Percentiles rank a stretch among this genome's conserved stretches.
These are phyloP conservation scores for Pelargonium myrrhifolium DNA, from an alignment of 441 rosid species.

Conservation along the genomic window DNA sequence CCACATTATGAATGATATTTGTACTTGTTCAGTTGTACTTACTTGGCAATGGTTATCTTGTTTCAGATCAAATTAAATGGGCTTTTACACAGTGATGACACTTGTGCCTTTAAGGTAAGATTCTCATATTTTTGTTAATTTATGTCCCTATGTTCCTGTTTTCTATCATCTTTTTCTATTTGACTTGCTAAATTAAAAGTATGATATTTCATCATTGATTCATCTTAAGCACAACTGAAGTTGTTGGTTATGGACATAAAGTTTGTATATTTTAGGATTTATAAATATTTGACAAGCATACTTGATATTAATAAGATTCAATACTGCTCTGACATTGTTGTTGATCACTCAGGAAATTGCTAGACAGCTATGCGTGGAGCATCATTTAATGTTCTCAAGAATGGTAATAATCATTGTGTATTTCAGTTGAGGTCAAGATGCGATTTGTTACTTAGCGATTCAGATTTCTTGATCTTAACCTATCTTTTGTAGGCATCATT, in stretches of 20 bases:
- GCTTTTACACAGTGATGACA: conserved; percentile 77
- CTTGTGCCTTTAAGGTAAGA: conserved; percentile 71
- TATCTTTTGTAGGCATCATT: conserved; percentile 63
- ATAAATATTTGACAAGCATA: background rate
- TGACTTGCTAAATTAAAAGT: background rate
- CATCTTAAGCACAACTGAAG: background rate
- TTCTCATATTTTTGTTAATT: background rate
- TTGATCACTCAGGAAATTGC: conserved; percentile 64
- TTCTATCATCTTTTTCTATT: background rate
- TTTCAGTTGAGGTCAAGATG: conserved; percentile 14
- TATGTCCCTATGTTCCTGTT: background rate
- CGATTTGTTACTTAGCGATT: background rate
- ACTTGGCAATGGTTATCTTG: conserved; percentile 17
- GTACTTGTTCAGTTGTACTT: background rate
- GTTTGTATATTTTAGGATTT: background rate
- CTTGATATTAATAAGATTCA: background rate
- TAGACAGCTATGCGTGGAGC: conserved; percentile 75
- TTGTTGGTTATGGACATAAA: background rate
- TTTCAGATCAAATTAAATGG: conserved; percentile 88
- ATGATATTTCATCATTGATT: background rate
- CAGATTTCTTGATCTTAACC: background rate
- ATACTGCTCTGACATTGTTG: conserved; percentile 16
- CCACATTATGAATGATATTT: conserved; percentile 1
- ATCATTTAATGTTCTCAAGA: conserved; percentile 73
- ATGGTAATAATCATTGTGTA: conserved; percentile 37